Conservation (phyloP, 2,329 filamentous ascomycete genomes). For the Stemphylium vesicarium region DNA sequence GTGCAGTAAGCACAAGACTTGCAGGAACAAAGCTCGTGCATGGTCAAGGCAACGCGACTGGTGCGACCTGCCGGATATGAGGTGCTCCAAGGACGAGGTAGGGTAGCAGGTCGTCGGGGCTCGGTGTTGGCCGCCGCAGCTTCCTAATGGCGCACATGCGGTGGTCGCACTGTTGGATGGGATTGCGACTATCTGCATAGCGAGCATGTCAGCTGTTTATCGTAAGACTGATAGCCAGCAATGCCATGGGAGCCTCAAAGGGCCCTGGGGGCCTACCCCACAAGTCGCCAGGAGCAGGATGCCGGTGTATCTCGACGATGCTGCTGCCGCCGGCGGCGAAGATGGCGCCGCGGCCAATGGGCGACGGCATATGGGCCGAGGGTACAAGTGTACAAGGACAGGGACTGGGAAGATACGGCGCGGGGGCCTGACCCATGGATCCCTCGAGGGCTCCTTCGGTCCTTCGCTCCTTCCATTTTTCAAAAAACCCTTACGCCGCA, state of each 20-base stretch:
- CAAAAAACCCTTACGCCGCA: background rate
- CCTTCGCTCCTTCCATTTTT: background rate
- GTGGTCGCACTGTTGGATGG: too few relatives aligned
- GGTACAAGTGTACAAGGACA: background rate
- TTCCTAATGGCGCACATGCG: too few relatives aligned
- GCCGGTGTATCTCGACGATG: background rate
- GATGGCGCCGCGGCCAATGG: background rate
- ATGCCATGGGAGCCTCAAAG: background rate
- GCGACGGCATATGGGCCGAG: background rate
- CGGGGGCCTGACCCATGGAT: background rate
- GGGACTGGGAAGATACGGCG: background rate
- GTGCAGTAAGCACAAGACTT: too few relatives aligned
- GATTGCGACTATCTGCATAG: too few relatives aligned
- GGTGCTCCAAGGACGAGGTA: too few relatives aligned
- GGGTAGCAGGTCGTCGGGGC: too few relatives aligned
- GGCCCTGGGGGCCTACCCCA: background rate
- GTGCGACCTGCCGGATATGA: too few relatives aligned
- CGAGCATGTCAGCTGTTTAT: background rate
- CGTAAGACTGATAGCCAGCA: background rate
- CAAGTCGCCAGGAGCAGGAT: background rate
- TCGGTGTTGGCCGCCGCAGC: too few relatives aligned
- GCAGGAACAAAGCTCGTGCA: too few relatives aligned
- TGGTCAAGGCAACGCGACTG: too few relatives aligned
- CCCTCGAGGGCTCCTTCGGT: background rate
- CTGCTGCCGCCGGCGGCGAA: constrained; percentile 1